Percentiles rank a stretch among this genome's conserved stretches.
phyloP scores from a whole-genome alignment of 192 early-diverging fungal genomes.

The Gigaspora rosea region DNA sequence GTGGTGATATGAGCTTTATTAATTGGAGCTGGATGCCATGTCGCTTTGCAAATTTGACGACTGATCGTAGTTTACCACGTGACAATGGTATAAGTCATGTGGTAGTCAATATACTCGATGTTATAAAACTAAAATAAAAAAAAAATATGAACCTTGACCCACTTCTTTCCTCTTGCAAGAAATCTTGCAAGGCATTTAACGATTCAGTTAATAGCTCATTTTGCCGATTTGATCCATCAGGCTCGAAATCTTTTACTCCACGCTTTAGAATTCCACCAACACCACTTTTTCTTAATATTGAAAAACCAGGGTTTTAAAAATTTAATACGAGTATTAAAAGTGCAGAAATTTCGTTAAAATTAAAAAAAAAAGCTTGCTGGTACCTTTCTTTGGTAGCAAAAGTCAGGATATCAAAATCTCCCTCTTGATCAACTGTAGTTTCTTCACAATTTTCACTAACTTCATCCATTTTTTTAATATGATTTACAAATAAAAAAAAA shows the following conservation, averaged over 20 bases:
- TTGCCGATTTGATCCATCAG: neutral
- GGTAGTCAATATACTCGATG: neutral
- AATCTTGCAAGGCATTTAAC: constrained; percentile 1
- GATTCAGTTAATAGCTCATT: neutral
- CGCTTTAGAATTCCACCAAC: neutral
- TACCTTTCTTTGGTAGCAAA: too few species aligned
- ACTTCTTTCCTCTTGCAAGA: constrained; percentile 32
- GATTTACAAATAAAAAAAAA: too few species aligned
- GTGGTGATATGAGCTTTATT: neutral
- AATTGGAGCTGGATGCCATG: constrained; percentile 5
- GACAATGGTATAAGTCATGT: neutral
- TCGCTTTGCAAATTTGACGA: constrained; percentile 23
- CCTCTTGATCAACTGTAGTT: too few species aligned
- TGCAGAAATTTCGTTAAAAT: too few species aligned
- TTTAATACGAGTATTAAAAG: too few species aligned
- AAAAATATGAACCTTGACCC: constrained; percentile 34
- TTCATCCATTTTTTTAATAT: too few species aligned
- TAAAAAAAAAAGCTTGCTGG: too few species aligned
- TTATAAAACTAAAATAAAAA: neutral
- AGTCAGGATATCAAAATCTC: too few species aligned
- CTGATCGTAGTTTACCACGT: neutral
- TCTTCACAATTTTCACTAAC: too few species aligned
- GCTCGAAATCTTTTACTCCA: neutral
- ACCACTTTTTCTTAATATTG: neutral
- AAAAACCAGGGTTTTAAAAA: too few species aligned